A percentile compares a stretch with the other conserved stretches of the same genome.
Evolutionary conservation across 257 asterid genomes (phyloP).

Genomic region (Primulina huaijiensis): DNA sequence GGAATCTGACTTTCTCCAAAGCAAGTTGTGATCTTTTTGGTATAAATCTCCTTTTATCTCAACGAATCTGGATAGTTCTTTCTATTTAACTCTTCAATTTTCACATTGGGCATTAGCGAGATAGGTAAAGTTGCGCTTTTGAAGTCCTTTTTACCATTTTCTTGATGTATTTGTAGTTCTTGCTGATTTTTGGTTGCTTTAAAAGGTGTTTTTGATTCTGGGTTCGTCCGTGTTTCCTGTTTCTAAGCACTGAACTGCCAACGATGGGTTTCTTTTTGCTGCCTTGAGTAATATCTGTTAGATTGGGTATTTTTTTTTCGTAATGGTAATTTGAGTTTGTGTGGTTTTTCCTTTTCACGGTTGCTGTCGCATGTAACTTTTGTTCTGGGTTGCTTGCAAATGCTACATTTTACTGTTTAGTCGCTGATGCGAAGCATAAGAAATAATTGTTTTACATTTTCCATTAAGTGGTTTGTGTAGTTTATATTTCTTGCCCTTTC

Average conservation of each 20-base stretch:
- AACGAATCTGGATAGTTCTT: not conserved
- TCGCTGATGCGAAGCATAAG: not conserved
- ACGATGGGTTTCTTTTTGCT: not conserved
- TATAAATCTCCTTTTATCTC: constrained; percentile 7
- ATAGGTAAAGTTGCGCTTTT: constrained; percentile 21
- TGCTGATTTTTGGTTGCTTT: constrained; percentile 15
- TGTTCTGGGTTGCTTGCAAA: not conserved
- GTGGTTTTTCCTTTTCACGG: not conserved
- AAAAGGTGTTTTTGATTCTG: constrained; percentile 9
- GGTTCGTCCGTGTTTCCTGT: constrained; percentile 1
- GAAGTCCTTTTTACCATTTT: not conserved
- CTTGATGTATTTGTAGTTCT: not conserved
- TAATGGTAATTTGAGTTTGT: not conserved
- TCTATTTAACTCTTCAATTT: not conserved
- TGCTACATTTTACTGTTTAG: not conserved
- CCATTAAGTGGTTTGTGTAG: not conserved
- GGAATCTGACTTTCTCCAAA: constrained; percentile 35
- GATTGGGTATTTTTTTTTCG: constrained; percentile 3
- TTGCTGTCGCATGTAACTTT: not conserved
- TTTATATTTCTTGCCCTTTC: not conserved
- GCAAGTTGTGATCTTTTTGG: constrained; percentile 18
- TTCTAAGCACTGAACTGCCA: not conserved
- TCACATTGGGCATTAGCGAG: constrained; percentile 1
- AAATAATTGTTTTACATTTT: not conserved
- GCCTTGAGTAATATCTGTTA: constrained; percentile 3